phyloP scores from a whole-genome alignment of 164 flowering plant genomes.

The Akebia trifoliata region DNA sequence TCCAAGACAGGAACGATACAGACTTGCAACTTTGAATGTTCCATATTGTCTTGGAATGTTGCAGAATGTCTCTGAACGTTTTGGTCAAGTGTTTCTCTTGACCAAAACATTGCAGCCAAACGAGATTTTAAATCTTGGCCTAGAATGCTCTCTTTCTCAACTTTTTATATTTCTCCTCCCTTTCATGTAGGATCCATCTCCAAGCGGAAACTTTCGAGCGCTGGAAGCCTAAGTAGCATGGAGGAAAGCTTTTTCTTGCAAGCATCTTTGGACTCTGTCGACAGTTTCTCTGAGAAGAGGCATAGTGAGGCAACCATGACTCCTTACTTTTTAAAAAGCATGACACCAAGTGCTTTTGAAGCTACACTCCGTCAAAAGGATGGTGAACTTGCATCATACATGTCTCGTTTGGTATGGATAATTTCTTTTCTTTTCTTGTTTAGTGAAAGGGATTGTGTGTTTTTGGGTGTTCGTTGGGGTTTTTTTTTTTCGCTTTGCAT shows the following conservation, averaged over 20 bases:
- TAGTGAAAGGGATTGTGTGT: too few relatives aligned
- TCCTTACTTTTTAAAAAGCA: conserved; percentile 80
- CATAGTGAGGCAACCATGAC: conserved; percentile 52
- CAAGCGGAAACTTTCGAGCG: conserved; percentile 68
- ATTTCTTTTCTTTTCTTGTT: not conserved
- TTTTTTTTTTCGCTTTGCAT: too few relatives aligned
- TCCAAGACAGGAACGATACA: too few relatives aligned
- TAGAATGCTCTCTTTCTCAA: not conserved
- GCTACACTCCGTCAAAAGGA: conserved; percentile 92
- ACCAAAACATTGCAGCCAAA: too few relatives aligned
- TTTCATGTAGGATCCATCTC: conserved; percentile 44
- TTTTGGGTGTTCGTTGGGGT: too few relatives aligned
- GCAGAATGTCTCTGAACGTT: too few relatives aligned
- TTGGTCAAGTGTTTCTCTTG: too few relatives aligned
- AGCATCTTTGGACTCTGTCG: conserved; percentile 88
- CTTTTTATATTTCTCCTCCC: not conserved
- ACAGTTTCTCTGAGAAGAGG: conserved; percentile 58
- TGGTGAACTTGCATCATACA: conserved; percentile 95
- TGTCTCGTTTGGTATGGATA: conserved; percentile 83
- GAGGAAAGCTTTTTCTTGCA: conserved; percentile 94
- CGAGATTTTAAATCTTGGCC: too few relatives aligned
- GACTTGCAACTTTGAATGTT: too few relatives aligned
- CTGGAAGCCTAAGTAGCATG: conserved; percentile 86
- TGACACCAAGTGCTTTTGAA: conserved; percentile 88
- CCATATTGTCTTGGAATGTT: too few relatives aligned